Evolutionary conservation across 208 protist genomes (phyloP).

Genomic region (Leptomonas pyrrhocoris): DNA sequence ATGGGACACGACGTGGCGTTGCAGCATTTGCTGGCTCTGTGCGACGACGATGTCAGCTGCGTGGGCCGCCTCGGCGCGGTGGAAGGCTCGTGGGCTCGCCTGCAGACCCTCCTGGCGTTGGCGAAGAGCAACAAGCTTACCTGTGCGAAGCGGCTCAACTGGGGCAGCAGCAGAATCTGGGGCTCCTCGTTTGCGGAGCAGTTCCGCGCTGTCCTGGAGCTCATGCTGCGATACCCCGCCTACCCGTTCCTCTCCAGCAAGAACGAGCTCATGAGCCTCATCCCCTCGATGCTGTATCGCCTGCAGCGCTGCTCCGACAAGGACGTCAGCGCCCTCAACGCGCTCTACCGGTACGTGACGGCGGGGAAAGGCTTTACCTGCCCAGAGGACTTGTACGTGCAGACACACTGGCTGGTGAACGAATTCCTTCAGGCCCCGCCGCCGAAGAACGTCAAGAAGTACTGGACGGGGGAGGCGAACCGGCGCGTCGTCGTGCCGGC

Average conservation of each 20-base stretch:
- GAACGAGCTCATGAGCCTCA: constrained; percentile 27
- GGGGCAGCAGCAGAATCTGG: constrained; percentile 20
- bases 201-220: constrained; percentile 36
- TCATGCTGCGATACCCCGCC: constrained; percentile 42
- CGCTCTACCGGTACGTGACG: constrained; percentile 37
- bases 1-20: constrained; percentile 39
- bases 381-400: constrained; percentile 25
- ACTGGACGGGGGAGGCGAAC: background rate
- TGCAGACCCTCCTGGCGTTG: constrained; percentile 35
- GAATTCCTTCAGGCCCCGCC: constrained; percentile 18
- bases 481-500: constrained; percentile 3
- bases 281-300: constrained; percentile 71
- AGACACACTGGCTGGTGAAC: constrained; percentile 48
- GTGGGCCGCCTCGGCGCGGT: constrained; percentile 44
- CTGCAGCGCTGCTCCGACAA: constrained; percentile 54
- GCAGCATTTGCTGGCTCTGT: constrained; percentile 45
- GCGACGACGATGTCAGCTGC: constrained; percentile 44
- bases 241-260: constrained; percentile 37
- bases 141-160: constrained; percentile 47
- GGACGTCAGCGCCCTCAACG: constrained; percentile 47
- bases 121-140: constrained; percentile 40
- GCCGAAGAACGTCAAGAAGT: constrained; percentile 11
- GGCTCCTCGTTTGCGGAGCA: constrained; percentile 24
- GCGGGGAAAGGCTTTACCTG: constrained; percentile 3
- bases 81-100: constrained; percentile 44